phyloP scores from a whole-genome alignment of 2,329 filamentous ascomycete genomes.

The Xenoacremonium recifei region DNA sequence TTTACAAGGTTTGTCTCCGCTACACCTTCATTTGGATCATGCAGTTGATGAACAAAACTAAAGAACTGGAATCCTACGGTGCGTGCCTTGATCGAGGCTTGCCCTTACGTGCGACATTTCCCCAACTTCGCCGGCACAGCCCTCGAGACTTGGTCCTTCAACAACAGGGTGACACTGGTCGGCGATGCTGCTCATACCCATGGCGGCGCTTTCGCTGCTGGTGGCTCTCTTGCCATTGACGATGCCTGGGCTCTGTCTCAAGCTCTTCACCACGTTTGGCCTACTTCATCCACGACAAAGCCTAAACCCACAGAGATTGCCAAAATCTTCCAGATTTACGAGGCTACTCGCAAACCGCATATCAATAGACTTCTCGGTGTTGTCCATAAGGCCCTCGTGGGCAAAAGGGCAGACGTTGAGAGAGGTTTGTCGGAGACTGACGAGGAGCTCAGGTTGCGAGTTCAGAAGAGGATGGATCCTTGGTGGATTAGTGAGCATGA shows the following conservation, averaged over 20 bases:
- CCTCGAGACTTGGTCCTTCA: constrained; percentile 41
- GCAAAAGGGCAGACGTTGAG: constrained; percentile 14
- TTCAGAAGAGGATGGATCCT: constrained; percentile 35
- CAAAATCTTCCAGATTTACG: constrained; percentile 37
- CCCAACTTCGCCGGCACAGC: constrained; percentile 41
- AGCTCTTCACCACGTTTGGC: constrained; percentile 36
- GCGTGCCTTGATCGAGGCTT: constrained; percentile 37
- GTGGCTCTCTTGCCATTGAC: constrained; percentile 39
- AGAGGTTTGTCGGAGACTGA: constrained; percentile 32
- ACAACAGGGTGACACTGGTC: constrained; percentile 32
- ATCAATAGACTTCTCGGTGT: constrained; percentile 28
- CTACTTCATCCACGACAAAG: constrained; percentile 11
- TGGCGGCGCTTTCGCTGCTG: constrained; percentile 40
- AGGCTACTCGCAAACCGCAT: constrained; percentile 41
- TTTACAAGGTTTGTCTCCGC: constrained; percentile 27
- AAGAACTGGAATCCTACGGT: constrained; percentile 41
- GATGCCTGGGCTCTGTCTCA: constrained; percentile 41
- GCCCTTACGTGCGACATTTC: constrained; percentile 39
- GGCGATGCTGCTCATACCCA: constrained; percentile 42
- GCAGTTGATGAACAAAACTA: background rate
- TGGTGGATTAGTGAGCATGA: constrained; percentile 48
- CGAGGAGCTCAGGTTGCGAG: constrained; percentile 32
- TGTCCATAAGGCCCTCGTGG: constrained; percentile 12
- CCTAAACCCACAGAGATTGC: constrained; percentile 19
- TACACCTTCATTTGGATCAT: background rate